Evolutionary conservation across 108 stramenopile genomes (phyloP).

Genomic region (Skeletonema menzelii): DNA sequence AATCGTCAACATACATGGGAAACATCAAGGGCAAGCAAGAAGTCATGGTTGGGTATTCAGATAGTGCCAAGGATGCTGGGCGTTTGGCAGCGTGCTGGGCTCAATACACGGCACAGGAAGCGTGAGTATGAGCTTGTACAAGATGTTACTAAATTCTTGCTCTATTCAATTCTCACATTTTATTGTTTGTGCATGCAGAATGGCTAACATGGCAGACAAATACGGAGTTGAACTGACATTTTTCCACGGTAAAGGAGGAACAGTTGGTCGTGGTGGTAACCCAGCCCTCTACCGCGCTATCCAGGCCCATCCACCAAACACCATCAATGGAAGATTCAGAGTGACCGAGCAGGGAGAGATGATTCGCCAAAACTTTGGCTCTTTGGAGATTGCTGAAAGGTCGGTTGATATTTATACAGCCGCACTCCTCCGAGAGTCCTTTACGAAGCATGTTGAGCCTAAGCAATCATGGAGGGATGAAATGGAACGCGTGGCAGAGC

Average conservation of each 20-base stretch:
- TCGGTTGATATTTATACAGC: constrained; percentile 97
- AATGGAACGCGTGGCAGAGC: constrained; percentile 83
- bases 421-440: constrained; percentile 87
- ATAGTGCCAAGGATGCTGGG: constrained; percentile 98
- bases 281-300: constrained; percentile 89
- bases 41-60: constrained; percentile 98
- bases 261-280: constrained; percentile 96
- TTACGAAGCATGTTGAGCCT: constrained; percentile 74
- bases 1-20: constrained; percentile 77
- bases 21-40: constrained; percentile 89
- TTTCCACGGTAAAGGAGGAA: constrained; percentile 98
- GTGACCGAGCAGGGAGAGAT: constrained; percentile 99
- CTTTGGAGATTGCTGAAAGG: constrained; percentile 83
- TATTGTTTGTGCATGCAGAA: constrained; percentile 8
- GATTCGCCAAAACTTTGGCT: constrained; percentile 97
- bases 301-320: constrained; percentile 92
- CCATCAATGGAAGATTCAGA: constrained; percentile 97
- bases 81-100: constrained; percentile 94
- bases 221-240: constrained; percentile 89
- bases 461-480: constrained; percentile 74
- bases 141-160: background rate
- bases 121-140: background rate
- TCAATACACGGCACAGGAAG: constrained; percentile 93
- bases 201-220: constrained; percentile 79
- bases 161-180: background rate